Evolutionary conservation across 2,329 filamentous ascomycete species (phyloP).

Genomic region (Exutisphaerella laricina): DNA sequence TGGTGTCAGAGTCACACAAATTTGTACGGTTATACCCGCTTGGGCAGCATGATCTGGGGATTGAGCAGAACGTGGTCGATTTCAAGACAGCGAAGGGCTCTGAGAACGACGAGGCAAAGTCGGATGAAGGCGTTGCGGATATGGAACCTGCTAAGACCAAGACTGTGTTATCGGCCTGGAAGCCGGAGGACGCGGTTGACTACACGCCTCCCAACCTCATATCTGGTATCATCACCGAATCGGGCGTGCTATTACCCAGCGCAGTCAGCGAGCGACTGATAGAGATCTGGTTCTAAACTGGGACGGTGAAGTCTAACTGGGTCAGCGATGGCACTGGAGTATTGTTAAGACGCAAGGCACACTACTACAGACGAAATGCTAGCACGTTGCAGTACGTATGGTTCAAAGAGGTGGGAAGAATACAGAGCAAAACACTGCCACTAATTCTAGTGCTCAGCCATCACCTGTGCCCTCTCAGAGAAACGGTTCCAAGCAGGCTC

Average conservation of each 20-base stretch:
- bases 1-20: slow-evolving; percentile 93
- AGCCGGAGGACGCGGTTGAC: slow-evolving; percentile 54
- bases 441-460: slow-evolving; percentile 6
- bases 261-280: slow-evolving; percentile 67
- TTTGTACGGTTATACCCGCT: slow-evolving; percentile 84
- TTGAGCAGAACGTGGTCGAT: slow-evolving; percentile 69
- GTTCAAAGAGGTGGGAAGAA: too few relatives aligned
- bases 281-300: too few relatives aligned
- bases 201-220: slow-evolving; percentile 61
- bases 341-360: too few relatives aligned
- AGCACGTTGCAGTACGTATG: too few relatives aligned
- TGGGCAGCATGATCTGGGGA: slow-evolving; percentile 72
- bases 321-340: too few relatives aligned
- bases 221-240: slow-evolving; percentile 69
- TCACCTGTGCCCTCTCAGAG: slow-evolving; percentile 1
- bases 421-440: too few relatives aligned
- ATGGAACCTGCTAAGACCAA: slow-evolving; percentile 24
- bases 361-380: too few relatives aligned
- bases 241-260: slow-evolving; percentile 63
- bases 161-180: slow-evolving; percentile 18
- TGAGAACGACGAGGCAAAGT: slow-evolving; percentile 48
- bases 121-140: slow-evolving; percentile 28
- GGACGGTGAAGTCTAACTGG: too few relatives aligned
- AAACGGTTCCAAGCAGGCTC: slow-evolving; percentile 39
- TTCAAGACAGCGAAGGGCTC: slow-evolving; percentile 72